Percentiles rank a stretch among this genome's conserved stretches.
Evolutionary conservation across 345 rosid genomes (phyloP).

Genomic region (Camelina laxa): DNA sequence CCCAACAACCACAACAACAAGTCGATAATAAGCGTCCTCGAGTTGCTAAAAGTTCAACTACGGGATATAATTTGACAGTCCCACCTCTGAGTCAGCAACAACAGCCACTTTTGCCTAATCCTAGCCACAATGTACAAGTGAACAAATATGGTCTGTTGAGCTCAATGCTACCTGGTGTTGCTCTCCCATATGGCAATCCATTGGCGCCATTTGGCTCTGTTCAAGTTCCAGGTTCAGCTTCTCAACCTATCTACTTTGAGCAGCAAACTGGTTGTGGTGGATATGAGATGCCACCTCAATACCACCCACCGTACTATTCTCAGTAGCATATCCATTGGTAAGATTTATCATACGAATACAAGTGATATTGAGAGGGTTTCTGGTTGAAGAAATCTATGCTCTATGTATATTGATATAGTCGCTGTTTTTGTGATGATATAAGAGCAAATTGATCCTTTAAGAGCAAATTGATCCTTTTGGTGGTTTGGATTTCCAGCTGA

Average conservation of each 20-base stretch:
- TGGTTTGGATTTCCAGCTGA: background rate
- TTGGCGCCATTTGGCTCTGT: constrained; percentile 43
- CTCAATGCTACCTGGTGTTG: constrained; percentile 37
- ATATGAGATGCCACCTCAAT: constrained; percentile 52
- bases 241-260: constrained; percentile 48
- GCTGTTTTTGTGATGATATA: background rate
- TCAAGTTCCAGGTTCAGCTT: constrained; percentile 41
- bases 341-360: background rate
- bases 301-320: constrained; percentile 57
- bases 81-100: constrained; percentile 32
- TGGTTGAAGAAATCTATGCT: constrained; percentile 6
- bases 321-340: constrained; percentile 43
- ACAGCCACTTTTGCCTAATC: constrained; percentile 27
- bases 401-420: constrained; percentile 1
- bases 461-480: background rate
- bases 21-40: constrained; percentile 23
- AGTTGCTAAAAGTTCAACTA: constrained; percentile 3
- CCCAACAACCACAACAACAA: constrained; percentile 11
- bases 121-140: constrained; percentile 40
- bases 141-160: constrained; percentile 51
- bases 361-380: background rate
- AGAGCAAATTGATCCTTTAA: background rate
- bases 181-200: constrained; percentile 50
- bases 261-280: constrained; percentile 44
- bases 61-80: background rate